Base-by-base conservation (phyloP, 257 asterid species). In the Rhazya stricta region DNA sequence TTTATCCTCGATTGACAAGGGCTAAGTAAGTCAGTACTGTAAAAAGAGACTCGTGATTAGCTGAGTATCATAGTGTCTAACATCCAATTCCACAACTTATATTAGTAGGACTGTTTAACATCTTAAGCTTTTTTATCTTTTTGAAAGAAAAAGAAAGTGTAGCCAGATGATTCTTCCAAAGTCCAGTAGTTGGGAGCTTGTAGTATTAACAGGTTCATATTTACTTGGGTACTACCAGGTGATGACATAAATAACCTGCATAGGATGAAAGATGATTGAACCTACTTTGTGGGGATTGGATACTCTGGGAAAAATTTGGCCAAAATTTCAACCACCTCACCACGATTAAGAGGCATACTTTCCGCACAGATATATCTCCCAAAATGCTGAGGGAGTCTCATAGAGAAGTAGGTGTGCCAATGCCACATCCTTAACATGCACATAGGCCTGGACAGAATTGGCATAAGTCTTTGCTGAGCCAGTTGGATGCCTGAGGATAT, bases 291-390 rank as follows among this genome's bases (percentile, higher is more conserved):
- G 8, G 99, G 99, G 43, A 87, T 80, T 0, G 99, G 98, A 73
- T 92, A 94, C 60, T 92, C 97, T 0, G 99, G 99, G 76, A 92
- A 92, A 78, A 90, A 85, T 76, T 92, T 92, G 72, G 89, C 86
- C 3, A 94, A 86, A 68, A 92, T 90, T 63, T 91, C 96, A 3
- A 94, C 99, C 53, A 94, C 91, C 0, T 94, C 98, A 0, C 88
- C 98, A 3, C 99, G 96, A 82, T 95, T n/a, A n/a, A n/a, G 99
- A 78, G 92, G 97, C 50, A 88, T 92, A 34, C 96, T 86, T 84
- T 92, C 97, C 0, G 97, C 96, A 5, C 99, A 92, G 21, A 95
- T 80, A 79, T 90, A 78, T 37, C 99, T 85, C 2, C 99, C 99
- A 0, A 96, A 83, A 0, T n/a, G 98, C 97, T 0, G 96, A 68